Evolutionary conservation across 2,329 filamentous ascomycete genomes (phyloP).

Genomic region (Teratosphaeria zuluensis): DNA sequence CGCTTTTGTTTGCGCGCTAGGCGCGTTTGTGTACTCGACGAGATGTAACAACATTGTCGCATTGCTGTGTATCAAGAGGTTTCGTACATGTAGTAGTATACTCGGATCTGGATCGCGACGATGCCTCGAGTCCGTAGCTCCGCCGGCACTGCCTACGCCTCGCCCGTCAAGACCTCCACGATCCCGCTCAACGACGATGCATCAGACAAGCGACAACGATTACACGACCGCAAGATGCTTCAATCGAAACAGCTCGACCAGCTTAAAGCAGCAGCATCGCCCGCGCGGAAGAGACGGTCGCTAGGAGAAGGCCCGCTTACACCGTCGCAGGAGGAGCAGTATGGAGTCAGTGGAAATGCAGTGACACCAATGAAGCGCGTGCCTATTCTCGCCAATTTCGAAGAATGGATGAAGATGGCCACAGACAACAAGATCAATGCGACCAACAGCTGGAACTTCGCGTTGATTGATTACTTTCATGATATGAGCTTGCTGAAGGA

Average conservation of each 20-base stretch:
- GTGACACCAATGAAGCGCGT: constrained; percentile 87
- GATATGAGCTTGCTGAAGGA: constrained; percentile 97
- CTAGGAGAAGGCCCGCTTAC: constrained; percentile 39
- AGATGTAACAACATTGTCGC: background rate
- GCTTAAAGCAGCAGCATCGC: constrained; percentile 71
- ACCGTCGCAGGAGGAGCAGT: constrained; percentile 46
- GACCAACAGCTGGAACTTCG: constrained; percentile 97
- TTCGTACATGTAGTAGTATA: background rate
- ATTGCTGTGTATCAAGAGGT: background rate
- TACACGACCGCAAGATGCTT: constrained; percentile 77
- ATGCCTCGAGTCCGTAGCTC: constrained; percentile 30
- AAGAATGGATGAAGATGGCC: constrained; percentile 99
- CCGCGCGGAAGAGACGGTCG: constrained; percentile 42
- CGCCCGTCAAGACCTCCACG: constrained; percentile 35
- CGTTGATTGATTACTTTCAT: constrained; percentile 98
- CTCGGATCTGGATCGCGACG: background rate
- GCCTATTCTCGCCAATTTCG: constrained; percentile 92
- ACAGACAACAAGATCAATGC: constrained; percentile 97
- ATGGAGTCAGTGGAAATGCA: constrained; percentile 56
- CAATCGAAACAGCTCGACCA: constrained; percentile 89
- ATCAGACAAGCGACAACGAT: constrained; percentile 77
- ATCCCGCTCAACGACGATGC: constrained; percentile 95
- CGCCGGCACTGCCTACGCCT: constrained; percentile 30
- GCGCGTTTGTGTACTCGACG: background rate
- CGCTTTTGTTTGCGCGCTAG: background rate